Percentiles rank a stretch among this genome's conserved stretches.
Evolutionary conservation across 2,329 filamentous ascomycete species (phyloP).

Genomic region (Aspergillus fijiensis): DNA sequence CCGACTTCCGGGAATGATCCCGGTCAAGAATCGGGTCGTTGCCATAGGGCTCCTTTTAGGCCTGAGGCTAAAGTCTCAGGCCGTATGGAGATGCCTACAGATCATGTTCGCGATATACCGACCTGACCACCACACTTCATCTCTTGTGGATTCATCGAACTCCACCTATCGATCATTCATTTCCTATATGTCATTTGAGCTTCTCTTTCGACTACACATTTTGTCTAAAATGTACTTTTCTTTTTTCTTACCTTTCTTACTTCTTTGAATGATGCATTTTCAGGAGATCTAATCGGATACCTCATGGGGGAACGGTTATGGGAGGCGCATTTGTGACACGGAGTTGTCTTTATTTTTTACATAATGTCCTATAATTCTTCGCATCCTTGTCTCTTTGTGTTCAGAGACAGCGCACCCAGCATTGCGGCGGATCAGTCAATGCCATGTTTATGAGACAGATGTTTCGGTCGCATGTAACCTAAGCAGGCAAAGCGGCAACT

Average conservation of each 20-base stretch:
- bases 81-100: background rate
- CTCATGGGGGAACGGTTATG: slow-evolving; percentile 13
- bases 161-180: background rate
- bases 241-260: background rate
- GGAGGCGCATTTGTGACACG: slow-evolving; percentile 16
- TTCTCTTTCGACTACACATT: background rate
- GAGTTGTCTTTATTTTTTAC: slow-evolving; percentile 14
- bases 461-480: slow-evolving; percentile 9
- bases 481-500: slow-evolving; percentile 6
- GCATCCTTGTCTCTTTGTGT: slow-evolving; percentile 7
- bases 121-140: slow-evolving; percentile 8
- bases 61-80: background rate
- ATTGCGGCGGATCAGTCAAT: slow-evolving; percentile 3
- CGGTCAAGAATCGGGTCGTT: slow-evolving; percentile 6
- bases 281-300: slow-evolving; percentile 17
- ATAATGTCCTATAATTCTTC: slow-evolving; percentile 15
- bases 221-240: background rate
- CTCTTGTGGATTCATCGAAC: slow-evolving; percentile 8
- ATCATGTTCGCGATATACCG: background rate
- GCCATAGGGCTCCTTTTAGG: background rate
- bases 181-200: background rate
- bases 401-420: slow-evolving; percentile 5
- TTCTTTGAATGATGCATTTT: slow-evolving; percentile 6
- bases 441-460: slow-evolving; percentile 17
- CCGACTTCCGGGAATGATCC: slow-evolving; percentile 2